Evolutionary conservation across 192 early-diverging fungal genomes (phyloP).

Genomic region (Mortierella hygrophila): DNA sequence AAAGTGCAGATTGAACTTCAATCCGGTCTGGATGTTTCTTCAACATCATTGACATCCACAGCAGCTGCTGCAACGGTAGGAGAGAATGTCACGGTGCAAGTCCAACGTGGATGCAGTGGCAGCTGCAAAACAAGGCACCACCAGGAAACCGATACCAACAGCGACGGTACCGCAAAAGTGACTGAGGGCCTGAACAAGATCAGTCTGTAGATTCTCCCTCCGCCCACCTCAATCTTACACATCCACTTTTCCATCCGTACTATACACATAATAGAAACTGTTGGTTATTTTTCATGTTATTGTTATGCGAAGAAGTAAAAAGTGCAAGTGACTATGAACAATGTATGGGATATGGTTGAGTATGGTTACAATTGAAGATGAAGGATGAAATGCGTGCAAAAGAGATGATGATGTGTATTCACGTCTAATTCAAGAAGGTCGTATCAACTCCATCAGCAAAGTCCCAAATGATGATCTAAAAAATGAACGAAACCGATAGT

Average conservation of each 20-base stretch:
- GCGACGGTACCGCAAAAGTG: background rate
- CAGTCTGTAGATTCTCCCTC: background rate
- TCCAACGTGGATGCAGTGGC: background rate
- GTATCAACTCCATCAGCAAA: slow-evolving; percentile 75
- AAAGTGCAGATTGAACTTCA: slow-evolving; percentile 34
- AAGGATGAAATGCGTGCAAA: background rate
- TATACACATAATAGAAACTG: background rate
- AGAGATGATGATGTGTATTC: background rate
- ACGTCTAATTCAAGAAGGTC: slow-evolving; percentile 56
- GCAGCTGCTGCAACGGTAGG: background rate
- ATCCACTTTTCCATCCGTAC: background rate
- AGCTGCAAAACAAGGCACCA: background rate
- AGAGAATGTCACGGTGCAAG: background rate
- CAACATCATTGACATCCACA: background rate
- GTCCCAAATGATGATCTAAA: slow-evolving; percentile 77
- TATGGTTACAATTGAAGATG: background rate
- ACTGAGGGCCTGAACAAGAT: background rate
- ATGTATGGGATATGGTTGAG: no score
- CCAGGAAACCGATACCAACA: background rate
- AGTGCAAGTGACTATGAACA: no score
- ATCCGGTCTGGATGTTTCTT: background rate
- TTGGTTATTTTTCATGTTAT: background rate
- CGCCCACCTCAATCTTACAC: no score
- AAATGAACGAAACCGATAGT: background rate
- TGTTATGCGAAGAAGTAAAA: no score